A percentile compares a stretch with the other conserved stretches of the same genome.
phyloP scores from a whole-genome alignment of 169 alveolate genomes.

The Plasmodium fragile region DNA sequence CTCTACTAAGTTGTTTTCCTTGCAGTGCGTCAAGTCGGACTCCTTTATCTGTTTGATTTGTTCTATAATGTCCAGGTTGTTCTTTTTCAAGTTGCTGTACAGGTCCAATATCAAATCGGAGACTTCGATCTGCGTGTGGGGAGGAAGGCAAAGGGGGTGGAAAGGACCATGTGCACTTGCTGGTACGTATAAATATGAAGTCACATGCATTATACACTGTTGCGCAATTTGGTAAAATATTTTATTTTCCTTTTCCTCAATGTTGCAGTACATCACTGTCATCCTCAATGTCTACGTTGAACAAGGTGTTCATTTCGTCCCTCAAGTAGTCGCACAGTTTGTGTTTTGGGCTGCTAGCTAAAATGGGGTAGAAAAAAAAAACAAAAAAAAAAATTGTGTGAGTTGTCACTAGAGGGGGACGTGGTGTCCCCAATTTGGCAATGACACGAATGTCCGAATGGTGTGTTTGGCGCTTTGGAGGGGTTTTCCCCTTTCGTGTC shows the following conservation, averaged over 20 bases:
- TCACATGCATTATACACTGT: background rate
- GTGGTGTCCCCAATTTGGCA: background rate
- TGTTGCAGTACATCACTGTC: constrained; percentile 52
- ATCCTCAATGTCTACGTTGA: constrained; percentile 69
- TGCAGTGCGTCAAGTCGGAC: constrained; percentile 15
- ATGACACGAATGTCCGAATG: background rate
- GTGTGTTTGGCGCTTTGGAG: background rate
- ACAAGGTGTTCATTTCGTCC: constrained; percentile 49
- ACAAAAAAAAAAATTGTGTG: constrained; percentile 1
- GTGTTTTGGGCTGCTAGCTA: constrained; percentile 27
- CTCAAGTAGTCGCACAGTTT: constrained; percentile 49
- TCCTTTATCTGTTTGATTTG: constrained; percentile 34
- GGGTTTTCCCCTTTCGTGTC: background rate
- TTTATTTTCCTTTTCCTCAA: background rate
- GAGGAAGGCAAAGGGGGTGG: background rate
- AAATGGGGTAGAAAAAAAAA: constrained; percentile 2
- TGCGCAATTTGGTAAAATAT: background rate
- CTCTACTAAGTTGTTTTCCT: constrained; percentile 38
- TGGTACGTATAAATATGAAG: background rate
- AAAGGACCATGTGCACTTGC: background rate
- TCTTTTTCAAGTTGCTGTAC: constrained; percentile 44
- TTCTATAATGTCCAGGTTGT: constrained; percentile 42
- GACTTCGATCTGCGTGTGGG: constrained; percentile 35
- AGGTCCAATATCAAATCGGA: constrained; percentile 65
- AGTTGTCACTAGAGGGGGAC: background rate